A percentile compares a stretch with the other conserved stretches of the same genome.
These are phyloP conservation scores for Cupressus sempervirens DNA, from an alignment of 75 land plant genomes.

Conservation along the genomic window DNA sequence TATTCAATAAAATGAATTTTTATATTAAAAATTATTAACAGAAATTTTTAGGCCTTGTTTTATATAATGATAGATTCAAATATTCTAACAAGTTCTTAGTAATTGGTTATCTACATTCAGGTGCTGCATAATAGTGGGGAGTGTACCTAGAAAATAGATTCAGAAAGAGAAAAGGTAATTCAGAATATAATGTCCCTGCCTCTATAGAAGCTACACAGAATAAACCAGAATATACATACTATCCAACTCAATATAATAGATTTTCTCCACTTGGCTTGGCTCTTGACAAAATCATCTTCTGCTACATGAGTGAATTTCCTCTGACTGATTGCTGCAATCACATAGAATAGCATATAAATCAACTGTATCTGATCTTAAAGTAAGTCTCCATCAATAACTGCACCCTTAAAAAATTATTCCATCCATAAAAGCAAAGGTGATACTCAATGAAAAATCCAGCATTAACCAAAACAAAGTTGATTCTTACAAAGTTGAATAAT, in stretches of 20 bases:
- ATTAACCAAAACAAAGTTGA: background rate
- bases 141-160: background rate
- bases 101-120: background rate
- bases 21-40: background rate
- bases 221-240: constrained; percentile 18
- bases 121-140: background rate
- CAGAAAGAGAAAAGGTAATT: background rate
- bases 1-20: background rate
- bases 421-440: background rate
- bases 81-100: too few species aligned
- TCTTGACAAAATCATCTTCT: constrained; percentile 17
- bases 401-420: background rate
- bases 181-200: background rate
- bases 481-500: background rate
- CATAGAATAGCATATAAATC: background rate
- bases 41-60: too few species aligned
- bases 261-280: constrained; percentile 21
- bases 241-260: constrained; percentile 33
- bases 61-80: too few species aligned
- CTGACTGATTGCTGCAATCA: constrained; percentile 28
- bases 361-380: background rate
- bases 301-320: constrained; percentile 38
- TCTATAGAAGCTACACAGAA: background rate
- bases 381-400: background rate
- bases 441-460: background rate